Evolutionary conservation across 495 filamentous ascomycete genomes (phyloP), one percentile per base, ranked within the genome.

Genomic region (Neurospora sp.): DNA sequence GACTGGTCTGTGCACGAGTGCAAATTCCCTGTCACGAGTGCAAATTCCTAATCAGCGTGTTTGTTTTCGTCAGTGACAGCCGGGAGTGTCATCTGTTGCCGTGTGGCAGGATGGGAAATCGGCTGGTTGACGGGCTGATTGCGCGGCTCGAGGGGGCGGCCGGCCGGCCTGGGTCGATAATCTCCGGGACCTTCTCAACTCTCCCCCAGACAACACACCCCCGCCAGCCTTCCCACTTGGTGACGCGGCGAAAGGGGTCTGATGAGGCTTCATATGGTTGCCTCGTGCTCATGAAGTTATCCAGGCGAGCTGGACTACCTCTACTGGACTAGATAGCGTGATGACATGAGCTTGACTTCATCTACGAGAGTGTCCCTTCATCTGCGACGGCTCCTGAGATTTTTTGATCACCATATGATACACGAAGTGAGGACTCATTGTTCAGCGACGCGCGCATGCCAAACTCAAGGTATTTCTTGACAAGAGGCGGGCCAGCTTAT

Each of bases 1-100:
- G 39, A 40, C 39, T 66, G 73, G 73, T 54, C 73, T 69, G 70
- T 74, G 73, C 73, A 72, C 70, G 54, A 20, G 39, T 74, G 70
- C 73, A 69, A 71, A 48, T 59, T 69, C 23, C 48, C 11, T 14
- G 48, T 59, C 48, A 59, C 48, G 23, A 59, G 48, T 59, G 54
- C 54, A 62, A 62, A 62, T 62, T 62, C 12, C 12, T 11, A 31
- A 14, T 31, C 54, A 31, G 20, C 23, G 2, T 31, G 54, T 62
- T 62, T 27, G 54, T 31, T 31, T 7, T 1, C 12, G 54, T 62
- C 54, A 62, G 23, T 31, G 12, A 31, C 12, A 62, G 54, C 54
- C 54, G 23, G 5, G 23, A 62, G 23, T 31, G 23, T 62, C 23
- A 31, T 62, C 23, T 62, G 12, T 62, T 62, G 23, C 54, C 54